These are phyloP conservation scores for Microdochium paspali DNA, from an alignment of 2,329 filamentous ascomycete species.

Conservation along the genomic window DNA sequence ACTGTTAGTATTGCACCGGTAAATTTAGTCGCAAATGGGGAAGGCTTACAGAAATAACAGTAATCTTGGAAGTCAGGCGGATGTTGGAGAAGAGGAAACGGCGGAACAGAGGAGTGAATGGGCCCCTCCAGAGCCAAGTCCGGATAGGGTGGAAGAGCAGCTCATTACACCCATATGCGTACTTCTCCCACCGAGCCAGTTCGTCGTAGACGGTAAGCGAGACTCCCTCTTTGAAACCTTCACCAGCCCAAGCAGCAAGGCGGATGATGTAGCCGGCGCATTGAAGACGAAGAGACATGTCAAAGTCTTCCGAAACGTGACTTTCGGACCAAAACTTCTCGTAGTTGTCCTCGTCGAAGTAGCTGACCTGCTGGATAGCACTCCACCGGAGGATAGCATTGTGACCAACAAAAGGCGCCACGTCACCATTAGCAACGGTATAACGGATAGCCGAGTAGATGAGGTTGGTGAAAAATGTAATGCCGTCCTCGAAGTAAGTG, in stretches of 20 bases:
- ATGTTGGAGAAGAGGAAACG: conserved; percentile 52
- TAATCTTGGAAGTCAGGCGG: conserved; percentile 56
- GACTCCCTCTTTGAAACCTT: conserved; percentile 66
- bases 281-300: conserved; percentile 65
- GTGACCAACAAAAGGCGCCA: conserved; percentile 69
- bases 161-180: conserved; percentile 63
- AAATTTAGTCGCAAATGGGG: conserved; percentile 52
- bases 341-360: conserved; percentile 45
- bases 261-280: conserved; percentile 59
- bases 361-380: conserved; percentile 49
- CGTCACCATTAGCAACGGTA: conserved; percentile 61
- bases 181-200: conserved; percentile 64
- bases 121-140: conserved; percentile 51
- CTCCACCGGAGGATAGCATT: conserved; percentile 68
- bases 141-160: conserved; percentile 59
- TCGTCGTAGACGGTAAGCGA: conserved; percentile 67
- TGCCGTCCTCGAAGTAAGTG: conserved; percentile 64
- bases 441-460: conserved; percentile 67
- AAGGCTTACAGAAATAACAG: conserved; percentile 56
- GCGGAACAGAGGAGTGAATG: conserved; percentile 56
- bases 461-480: conserved; percentile 69
- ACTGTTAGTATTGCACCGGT: conserved; percentile 62
- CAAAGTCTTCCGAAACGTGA: conserved; percentile 71
- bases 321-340: conserved; percentile 67
- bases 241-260: conserved; percentile 57